Conservation (phyloP, 192 early-diverging fungal species). For the Coemansia sp. region DNA sequence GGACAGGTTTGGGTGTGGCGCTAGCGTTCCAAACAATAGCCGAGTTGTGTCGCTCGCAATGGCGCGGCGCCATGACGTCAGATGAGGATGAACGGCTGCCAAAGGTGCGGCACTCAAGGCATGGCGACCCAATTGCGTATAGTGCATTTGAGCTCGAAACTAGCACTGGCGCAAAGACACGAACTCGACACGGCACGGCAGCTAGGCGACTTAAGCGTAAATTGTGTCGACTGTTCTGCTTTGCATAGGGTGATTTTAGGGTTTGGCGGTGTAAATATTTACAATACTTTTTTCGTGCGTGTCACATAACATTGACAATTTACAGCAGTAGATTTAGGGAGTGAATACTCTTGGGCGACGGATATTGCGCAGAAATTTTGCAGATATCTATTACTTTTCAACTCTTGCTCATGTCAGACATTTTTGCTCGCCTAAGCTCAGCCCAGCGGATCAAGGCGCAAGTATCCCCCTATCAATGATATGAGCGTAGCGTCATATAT, state of each 20-base stretch:
- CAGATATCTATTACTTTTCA: background rate
- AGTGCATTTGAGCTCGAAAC: constrained; percentile 29
- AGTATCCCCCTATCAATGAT: background rate
- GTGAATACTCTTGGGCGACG: background rate
- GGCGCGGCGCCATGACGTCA: background rate
- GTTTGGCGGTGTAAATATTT: background rate
- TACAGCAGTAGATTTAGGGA: background rate
- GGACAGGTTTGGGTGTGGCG: constrained; percentile 30
- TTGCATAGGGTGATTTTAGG: background rate
- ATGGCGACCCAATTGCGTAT: constrained; percentile 48
- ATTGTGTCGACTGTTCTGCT: constrained; percentile 20
- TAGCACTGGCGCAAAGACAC: background rate
- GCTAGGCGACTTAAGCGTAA: constrained; percentile 1
- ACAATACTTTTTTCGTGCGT: background rate
- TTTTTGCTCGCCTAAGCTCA: constrained; percentile 9
- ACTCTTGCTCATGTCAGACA: background rate
- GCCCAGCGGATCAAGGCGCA: constrained; percentile 10
- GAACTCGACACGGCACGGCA: background rate
- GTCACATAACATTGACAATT: background rate
- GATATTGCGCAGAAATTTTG: background rate
- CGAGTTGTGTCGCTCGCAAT: constrained; percentile 16
- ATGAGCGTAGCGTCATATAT: background rate
- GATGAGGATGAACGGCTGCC: constrained; percentile 2
- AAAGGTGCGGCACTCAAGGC: constrained; percentile 26
- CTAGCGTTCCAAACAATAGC: constrained; percentile 30